Conservation (phyloP, 768 basidiomycete species). For the Mycena rebaudengoi region DNA sequence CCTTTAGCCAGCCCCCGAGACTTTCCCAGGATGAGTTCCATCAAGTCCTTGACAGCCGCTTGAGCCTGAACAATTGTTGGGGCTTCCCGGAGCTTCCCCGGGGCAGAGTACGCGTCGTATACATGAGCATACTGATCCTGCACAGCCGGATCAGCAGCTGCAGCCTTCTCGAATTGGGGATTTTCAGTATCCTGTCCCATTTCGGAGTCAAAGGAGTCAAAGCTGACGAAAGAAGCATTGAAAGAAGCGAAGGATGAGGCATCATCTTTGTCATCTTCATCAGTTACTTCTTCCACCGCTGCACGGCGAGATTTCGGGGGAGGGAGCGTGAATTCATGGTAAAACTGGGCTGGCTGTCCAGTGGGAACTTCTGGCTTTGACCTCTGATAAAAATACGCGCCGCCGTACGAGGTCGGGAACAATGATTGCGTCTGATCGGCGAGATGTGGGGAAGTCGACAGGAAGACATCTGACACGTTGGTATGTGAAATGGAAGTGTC, state of each 20-base stretch:
- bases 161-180: too few relatives aligned
- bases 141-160: too few relatives aligned
- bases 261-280: neutral
- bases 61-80: neutral
- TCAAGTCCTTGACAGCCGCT: neutral
- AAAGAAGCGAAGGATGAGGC: neutral
- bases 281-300: neutral
- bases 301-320: neutral
- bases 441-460: neutral
- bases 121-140: too few relatives aligned
- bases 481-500: neutral
- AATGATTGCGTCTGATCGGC: neutral
- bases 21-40: neutral
- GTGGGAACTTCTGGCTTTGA: neutral
- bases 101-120: too few relatives aligned
- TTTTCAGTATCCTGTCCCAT: too few relatives aligned
- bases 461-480: neutral
- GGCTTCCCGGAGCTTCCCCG: neutral
- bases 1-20: neutral
- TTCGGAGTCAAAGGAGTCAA: neutral
- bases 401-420: neutral
- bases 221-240: neutral
- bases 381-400: neutral
- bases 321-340: neutral
- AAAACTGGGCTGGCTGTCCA: neutral